Evolutionary conservation across 208 protist species (phyloP), one percentile per base, ranked within the genome.

Genomic region (Ichthyophonus hoferi): DNA sequence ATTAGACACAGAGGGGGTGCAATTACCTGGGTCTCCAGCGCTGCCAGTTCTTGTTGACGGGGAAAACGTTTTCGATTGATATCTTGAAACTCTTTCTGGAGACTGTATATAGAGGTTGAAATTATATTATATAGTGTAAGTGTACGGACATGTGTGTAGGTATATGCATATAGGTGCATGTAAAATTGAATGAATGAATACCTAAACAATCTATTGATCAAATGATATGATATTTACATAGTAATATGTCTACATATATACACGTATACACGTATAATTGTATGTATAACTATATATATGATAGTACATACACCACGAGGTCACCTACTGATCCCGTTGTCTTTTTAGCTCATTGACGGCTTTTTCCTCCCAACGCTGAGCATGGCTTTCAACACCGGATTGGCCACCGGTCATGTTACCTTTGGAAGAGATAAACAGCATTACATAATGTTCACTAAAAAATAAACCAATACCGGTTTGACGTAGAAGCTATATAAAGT

Each of bases 331-430:
- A 40, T 90, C 92, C 0, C 90, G 24, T 2, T 88, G 83, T 58
- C 58, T 7, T 50, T 86, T 87, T 14, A 50, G 86, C 50, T 42
- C 79, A 50, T 92, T 38, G 35, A 86, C 37, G 37, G 67, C 67
- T 87, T 95, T 93, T 88, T 97, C 96, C 84, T 97, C 95, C 95
- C 96, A 98, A 92, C 96, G 95, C n/a, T 94, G 87, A 12, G 95
- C 96, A 58, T 95, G 93, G 43, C 90, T 91, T 91, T 96, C 94
- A 24, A 96, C 94, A 33, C 94, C 92, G 82, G 94, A 93, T 12
- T 95, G 88, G 83, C 97, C 97, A 87, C 97, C 97, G 79, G 97
- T 96, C 86, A 98, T 96, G 7, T 95, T 93, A 43, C 97, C 83
- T n/a, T 79, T 31, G 31, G n/a, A n/a, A n/a, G n/a, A n/a, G n/a